These are phyloP conservation scores for Tetrahymena malaccensis DNA, from an alignment of 73 alveolate species.

Conservation along the genomic window DNA sequence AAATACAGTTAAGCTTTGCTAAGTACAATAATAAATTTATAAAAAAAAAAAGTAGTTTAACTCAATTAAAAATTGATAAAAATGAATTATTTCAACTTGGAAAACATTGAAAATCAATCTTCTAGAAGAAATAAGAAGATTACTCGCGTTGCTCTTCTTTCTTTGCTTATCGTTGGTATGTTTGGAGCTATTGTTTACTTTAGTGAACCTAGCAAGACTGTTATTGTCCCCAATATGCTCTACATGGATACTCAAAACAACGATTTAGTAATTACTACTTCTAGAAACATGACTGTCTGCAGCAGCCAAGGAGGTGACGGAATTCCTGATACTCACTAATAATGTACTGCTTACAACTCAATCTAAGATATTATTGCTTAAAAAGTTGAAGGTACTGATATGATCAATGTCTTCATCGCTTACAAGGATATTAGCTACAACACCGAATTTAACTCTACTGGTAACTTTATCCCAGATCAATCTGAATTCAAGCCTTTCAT, in stretches of 20 bases:
- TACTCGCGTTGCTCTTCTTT: neutral
- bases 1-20: neutral
- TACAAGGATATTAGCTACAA: neutral
- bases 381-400: neutral
- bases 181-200: neutral
- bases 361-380: neutral
- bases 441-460: neutral
- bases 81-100: neutral
- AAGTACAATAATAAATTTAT: neutral
- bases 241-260: neutral
- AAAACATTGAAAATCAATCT: neutral
- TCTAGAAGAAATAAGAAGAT: neutral
- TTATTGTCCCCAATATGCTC: neutral
- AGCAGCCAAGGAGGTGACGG: neutral
- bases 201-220: neutral
- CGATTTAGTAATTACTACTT: neutral
- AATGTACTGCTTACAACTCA: neutral
- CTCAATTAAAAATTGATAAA: neutral
- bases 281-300: neutral
- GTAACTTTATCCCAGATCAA: neutral
- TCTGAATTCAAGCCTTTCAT: neutral
- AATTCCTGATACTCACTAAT: neutral
- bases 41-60: neutral
- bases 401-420: neutral
- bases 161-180: neutral